phyloP scores from a whole-genome alignment of 345 rosid genomes.

The Pugionium dolabratum region DNA sequence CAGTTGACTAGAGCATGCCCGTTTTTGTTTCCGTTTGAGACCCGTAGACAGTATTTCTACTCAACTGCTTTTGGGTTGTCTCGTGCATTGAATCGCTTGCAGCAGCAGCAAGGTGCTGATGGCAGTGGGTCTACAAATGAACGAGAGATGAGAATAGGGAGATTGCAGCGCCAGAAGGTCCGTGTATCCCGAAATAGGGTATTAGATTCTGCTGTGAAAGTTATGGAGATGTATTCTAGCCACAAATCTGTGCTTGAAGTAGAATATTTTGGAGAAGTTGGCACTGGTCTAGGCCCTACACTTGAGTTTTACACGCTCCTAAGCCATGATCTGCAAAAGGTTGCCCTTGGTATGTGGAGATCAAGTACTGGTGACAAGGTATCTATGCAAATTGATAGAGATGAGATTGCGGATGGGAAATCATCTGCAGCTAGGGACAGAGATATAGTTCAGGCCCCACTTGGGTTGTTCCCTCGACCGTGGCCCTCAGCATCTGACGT shows the following conservation, averaged over 20 bases:
- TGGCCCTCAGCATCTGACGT: constrained; percentile 76
- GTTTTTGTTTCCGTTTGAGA: constrained; percentile 96
- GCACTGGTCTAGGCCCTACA: constrained; percentile 98
- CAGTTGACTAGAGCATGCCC: constrained; percentile 98
- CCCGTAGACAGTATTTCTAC: constrained; percentile 90
- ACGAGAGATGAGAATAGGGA: constrained; percentile 92
- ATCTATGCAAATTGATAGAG: constrained; percentile 60
- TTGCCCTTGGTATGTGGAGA: constrained; percentile 91
- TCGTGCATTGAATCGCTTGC: constrained; percentile 93
- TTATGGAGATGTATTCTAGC: constrained; percentile 99
- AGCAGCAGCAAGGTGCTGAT: constrained; percentile 99
- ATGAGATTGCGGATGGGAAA: constrained; percentile 55
- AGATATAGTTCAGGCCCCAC: constrained; percentile 71
- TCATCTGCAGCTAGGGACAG: constrained; percentile 44
- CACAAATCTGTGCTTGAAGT: constrained; percentile 99
- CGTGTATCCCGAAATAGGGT: constrained; percentile 97
- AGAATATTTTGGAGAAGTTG: constrained; percentile 99
- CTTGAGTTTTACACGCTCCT: constrained; percentile 94
- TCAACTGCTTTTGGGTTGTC: constrained; percentile 99
- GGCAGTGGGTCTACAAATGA: constrained; percentile 81
- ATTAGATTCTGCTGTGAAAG: constrained; percentile 97
- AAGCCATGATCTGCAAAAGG: constrained; percentile 91
- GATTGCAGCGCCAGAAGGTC: constrained; percentile 97
- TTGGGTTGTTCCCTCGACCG: constrained; percentile 93
- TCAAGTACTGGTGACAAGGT: constrained; percentile 56